Conservation (phyloP, 495 filamentous ascomycete species). For the Bombardia bombarda region DNA sequence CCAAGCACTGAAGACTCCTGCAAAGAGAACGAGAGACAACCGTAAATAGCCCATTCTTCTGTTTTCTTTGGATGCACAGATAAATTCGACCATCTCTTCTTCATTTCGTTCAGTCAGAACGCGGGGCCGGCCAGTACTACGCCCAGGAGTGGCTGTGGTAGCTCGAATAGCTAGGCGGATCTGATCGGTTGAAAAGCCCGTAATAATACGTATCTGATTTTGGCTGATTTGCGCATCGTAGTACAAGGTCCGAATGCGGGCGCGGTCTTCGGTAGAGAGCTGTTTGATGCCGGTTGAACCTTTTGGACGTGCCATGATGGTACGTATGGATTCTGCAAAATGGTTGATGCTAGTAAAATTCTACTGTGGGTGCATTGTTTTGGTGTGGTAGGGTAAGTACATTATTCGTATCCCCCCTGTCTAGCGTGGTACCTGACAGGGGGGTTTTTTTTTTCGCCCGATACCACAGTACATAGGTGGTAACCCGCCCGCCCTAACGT, state of each 20-base stretch:
- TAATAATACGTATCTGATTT: not conserved
- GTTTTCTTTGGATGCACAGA: not conserved
- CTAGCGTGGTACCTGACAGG: not conserved
- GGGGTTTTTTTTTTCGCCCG: not conserved
- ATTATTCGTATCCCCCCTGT: not conserved
- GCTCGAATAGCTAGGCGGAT: slow-evolving; percentile 2
- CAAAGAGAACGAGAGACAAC: slow-evolving; percentile 5
- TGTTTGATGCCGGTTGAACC: not conserved
- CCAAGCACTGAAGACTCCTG: slow-evolving; percentile 1
- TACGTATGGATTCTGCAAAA: not conserved
- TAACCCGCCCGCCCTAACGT: too few relatives aligned
- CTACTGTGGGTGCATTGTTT: not conserved
- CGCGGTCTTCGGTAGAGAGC: slow-evolving; percentile 1
- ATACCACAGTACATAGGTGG: not conserved
- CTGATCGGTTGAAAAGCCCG: slow-evolving; percentile 3
- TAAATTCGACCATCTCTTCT: slow-evolving; percentile 6
- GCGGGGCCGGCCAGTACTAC: slow-evolving; percentile 3
- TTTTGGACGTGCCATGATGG: not conserved
- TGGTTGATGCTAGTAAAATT: not conserved
- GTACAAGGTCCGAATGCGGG: slow-evolving; percentile 1
- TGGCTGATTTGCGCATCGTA: slow-evolving; percentile 1
- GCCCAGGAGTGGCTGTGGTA: not conserved
- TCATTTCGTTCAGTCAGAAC: not conserved
- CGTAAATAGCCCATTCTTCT: slow-evolving; percentile 4
- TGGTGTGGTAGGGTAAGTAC: not conserved